Conservation (phyloP, 352 stramenopile species). For the Achlya hypogyna region DNA sequence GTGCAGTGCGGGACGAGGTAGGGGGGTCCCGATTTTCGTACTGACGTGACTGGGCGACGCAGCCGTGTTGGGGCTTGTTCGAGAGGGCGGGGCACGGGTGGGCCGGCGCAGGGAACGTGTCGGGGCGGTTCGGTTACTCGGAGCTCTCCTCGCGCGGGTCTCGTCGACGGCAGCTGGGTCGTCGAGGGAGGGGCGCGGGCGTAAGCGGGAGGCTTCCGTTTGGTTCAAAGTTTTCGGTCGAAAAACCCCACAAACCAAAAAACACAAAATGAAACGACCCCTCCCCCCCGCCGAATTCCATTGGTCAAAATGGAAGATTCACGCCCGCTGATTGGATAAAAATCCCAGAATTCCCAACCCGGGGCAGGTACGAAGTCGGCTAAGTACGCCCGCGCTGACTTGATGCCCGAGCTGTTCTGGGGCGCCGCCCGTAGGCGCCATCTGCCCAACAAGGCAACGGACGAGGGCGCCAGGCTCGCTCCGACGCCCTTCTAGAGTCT, state of each 20-base stretch:
- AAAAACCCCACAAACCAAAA: conserved; percentile 22
- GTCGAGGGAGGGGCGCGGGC: not conserved
- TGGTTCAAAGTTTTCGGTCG: conserved; percentile 20
- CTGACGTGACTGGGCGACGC: not conserved
- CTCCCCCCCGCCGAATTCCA: conserved; percentile 4
- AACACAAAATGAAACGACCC: conserved; percentile 23
- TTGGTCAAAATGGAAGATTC: conserved; percentile 16
- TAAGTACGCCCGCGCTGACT: conserved; percentile 5
- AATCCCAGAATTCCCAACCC: conserved; percentile 4
- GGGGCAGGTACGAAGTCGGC: not conserved
- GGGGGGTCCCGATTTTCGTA: not conserved
- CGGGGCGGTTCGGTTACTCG: not conserved
- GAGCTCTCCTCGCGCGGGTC: not conserved
- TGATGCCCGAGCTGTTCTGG: not conserved
- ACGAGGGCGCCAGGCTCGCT: too few relatives aligned
- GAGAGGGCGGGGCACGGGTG: too few relatives aligned
- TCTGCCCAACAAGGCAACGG: too few relatives aligned
- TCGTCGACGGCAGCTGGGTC: not conserved
- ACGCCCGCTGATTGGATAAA: not conserved
- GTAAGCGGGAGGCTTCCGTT: not conserved
- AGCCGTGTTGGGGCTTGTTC: not conserved
- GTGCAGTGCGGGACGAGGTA: not conserved
- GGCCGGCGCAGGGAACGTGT: not conserved
- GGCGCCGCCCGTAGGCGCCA: not conserved
- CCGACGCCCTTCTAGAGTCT: too few relatives aligned